These are phyloP conservation scores for Fusarium concolor DNA, from an alignment of 2,329 filamentous ascomycete genomes.

Conservation along the genomic window DNA sequence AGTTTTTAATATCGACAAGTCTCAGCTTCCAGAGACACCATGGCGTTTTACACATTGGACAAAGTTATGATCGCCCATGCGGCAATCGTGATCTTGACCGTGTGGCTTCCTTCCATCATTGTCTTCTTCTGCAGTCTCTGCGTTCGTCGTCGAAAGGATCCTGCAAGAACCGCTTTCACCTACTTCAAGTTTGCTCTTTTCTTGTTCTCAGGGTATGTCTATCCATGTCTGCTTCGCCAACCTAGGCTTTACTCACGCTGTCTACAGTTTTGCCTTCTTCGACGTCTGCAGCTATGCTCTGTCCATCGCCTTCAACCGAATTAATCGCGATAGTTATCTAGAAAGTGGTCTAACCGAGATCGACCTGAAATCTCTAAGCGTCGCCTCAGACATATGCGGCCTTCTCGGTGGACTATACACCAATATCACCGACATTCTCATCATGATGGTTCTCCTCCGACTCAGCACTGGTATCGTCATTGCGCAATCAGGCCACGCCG, in stretches of 20 bases:
- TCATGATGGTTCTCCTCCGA: conserved; percentile 43
- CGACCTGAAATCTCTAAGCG: no score
- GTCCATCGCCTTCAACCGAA: conserved; percentile 7
- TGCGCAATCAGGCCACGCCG: conserved; percentile 14
- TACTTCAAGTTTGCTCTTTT: conserved; percentile 44
- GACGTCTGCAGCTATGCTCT: conserved; percentile 26
- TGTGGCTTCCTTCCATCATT: conserved; percentile 29
- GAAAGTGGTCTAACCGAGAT: no score
- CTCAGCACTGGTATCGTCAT: conserved; percentile 39
- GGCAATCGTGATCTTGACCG: conserved; percentile 28
- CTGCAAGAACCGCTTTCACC: conserved; percentile 40
- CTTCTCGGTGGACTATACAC: conserved; percentile 7
- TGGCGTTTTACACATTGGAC: background rate
- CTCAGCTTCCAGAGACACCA: background rate
- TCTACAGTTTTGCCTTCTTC: conserved; percentile 37
- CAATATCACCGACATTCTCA: conserved; percentile 29
- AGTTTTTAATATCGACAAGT: no score
- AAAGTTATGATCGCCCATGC: conserved; percentile 18
- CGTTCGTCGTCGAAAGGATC: conserved; percentile 39
- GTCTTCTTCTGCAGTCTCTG: conserved; percentile 42
- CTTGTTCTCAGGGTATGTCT: conserved; percentile 43
- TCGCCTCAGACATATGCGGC: background rate
- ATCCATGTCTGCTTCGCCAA: background rate
- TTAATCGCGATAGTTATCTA: no score
- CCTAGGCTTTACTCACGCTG: background rate